These are phyloP conservation scores for Didymella pinodella DNA, from an alignment of 2,329 filamentous ascomycete genomes.

Conservation along the genomic window DNA sequence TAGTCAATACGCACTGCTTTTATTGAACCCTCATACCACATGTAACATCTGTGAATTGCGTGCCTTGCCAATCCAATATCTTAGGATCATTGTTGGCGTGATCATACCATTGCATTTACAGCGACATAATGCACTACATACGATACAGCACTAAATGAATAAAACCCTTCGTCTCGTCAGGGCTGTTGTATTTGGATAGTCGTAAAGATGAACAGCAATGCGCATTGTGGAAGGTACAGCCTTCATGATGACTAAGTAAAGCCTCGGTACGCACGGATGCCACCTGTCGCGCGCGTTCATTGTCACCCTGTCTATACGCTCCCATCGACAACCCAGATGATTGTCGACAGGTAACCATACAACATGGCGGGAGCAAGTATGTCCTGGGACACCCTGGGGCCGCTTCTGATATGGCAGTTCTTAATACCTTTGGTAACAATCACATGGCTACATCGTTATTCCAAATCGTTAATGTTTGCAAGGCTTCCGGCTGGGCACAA, in stretches of 20 bases:
- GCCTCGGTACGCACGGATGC: slow-evolving; percentile 15
- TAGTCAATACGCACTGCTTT: slow-evolving; percentile 22
- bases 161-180: background rate
- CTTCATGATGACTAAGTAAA: slow-evolving; percentile 10
- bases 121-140: background rate
- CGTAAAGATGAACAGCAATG: background rate
- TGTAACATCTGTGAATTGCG: background rate
- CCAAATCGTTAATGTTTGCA: slow-evolving; percentile 29
- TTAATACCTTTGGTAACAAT: slow-evolving; percentile 42
- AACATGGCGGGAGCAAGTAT: slow-evolving; percentile 36
- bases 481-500: slow-evolving; percentile 63
- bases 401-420: slow-evolving; percentile 48
- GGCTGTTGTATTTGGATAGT: too few species aligned
- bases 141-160: background rate
- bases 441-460: background rate
- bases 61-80: background rate
- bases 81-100: background rate
- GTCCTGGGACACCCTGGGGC: slow-evolving; percentile 43
- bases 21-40: background rate
- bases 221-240: background rate
- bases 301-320: background rate
- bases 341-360: background rate
- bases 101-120: background rate
- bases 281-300: slow-evolving; percentile 18
- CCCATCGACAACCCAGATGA: background rate